phyloP scores from a whole-genome alignment of 2,329 filamentous ascomycete genomes.

The Aspergillus caelatus region DNA sequence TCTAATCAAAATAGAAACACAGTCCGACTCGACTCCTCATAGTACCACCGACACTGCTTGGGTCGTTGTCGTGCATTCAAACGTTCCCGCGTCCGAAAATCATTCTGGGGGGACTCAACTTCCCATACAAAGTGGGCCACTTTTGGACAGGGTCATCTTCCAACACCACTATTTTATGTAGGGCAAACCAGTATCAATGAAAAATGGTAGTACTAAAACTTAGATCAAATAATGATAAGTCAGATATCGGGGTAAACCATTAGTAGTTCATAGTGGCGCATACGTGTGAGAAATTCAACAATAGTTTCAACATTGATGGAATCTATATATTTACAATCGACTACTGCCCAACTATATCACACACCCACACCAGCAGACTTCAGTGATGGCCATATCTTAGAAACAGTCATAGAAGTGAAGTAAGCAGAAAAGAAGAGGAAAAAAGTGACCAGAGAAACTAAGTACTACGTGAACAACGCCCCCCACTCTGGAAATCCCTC shows the following conservation, averaged over 20 bases:
- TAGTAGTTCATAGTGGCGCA: no score
- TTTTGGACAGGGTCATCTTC: background rate
- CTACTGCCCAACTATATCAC: background rate
- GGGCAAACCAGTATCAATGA: background rate
- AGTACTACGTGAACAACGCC: background rate
- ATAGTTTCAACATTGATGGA: no score
- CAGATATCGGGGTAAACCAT: no score
- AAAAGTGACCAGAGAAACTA: background rate
- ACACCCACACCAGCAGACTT: no score
- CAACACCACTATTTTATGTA: no score
- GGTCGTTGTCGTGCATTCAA: slow-evolving; percentile 9
- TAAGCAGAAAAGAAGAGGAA: background rate
- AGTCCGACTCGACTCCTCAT: background rate
- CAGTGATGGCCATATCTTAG: no score
- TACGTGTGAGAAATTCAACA: no score
- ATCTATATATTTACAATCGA: no score
- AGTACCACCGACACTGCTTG: slow-evolving; percentile 9
- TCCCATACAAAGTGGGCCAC: slow-evolving; percentile 26
- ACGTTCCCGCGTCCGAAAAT: slow-evolving; percentile 18
- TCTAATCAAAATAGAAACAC: no score
- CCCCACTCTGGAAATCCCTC: background rate
- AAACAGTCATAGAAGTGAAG: no score
- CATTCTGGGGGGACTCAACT: slow-evolving; percentile 15
- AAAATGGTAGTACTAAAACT: background rate
- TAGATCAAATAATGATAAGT: no score